A percentile compares a stretch with the other conserved stretches of the same genome.
These are phyloP conservation scores for Waltiozyma sp. DNA, from an alignment of 1,139 yeast species.

Conservation along the genomic window DNA sequence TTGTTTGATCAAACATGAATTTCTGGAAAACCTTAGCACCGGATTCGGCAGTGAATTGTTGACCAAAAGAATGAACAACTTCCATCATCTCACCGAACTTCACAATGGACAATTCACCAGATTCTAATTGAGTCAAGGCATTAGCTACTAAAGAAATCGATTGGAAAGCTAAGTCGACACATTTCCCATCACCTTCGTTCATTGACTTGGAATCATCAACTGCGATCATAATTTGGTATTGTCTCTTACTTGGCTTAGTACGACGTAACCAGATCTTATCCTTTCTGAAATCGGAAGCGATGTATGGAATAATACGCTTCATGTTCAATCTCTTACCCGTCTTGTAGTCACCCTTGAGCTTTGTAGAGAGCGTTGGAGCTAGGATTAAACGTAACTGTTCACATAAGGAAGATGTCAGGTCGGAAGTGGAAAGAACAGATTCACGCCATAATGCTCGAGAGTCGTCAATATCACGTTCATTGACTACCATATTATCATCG, in stretches of 20 bases:
- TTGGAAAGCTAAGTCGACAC: constrained; percentile 86
- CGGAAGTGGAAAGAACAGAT: constrained; percentile 78
- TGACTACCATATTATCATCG: constrained; percentile 21
- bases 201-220: constrained; percentile 96
- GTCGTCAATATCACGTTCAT: constrained; percentile 43
- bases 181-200: constrained; percentile 69
- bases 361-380: constrained; percentile 93
- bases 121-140: constrained; percentile 87
- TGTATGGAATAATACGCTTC: constrained; percentile 96
- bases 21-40: constrained; percentile 81
- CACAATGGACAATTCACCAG: constrained; percentile 86
- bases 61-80: constrained; percentile 84
- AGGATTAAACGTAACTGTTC: constrained; percentile 88
- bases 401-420: constrained; percentile 75
- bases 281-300: constrained; percentile 94
- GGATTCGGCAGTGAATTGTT: constrained; percentile 70
- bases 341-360: constrained; percentile 88
- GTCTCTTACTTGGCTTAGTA: constrained; percentile 94
- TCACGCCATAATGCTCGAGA: constrained; percentile 74
- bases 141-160: constrained; percentile 90
- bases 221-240: constrained; percentile 95
- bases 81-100: constrained; percentile 80
- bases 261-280: constrained; percentile 98
- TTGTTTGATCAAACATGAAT: constrained; percentile 84
- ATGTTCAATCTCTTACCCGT: constrained; percentile 95